Percentiles rank a stretch among this genome's conserved stretches.
These are phyloP conservation scores for Candida oleophila DNA, from an alignment of 805 yeast species.

Conservation along the genomic window DNA sequence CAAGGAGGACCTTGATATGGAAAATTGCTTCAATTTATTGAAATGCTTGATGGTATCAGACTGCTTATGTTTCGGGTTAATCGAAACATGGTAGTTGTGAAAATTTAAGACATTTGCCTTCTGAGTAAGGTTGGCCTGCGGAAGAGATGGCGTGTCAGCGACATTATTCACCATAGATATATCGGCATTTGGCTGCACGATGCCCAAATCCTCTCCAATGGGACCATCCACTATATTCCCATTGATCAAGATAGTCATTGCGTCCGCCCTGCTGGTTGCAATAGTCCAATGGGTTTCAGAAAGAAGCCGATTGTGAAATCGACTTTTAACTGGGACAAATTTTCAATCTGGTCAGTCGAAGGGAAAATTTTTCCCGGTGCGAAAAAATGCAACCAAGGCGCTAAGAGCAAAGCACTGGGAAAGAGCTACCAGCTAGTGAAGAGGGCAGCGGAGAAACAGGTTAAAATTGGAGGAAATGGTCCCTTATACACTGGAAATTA, in stretches of 20 bases:
- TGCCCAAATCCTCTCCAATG: not conserved
- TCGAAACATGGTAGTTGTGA: constrained; percentile 16
- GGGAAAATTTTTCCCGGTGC: not conserved
- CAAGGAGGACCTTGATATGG: constrained; percentile 15
- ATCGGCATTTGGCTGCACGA: not conserved
- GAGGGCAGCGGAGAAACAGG: not conserved
- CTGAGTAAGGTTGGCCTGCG: constrained; percentile 10
- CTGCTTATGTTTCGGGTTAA: constrained; percentile 19
- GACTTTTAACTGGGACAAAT: constrained; percentile 7
- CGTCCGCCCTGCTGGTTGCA: not conserved
- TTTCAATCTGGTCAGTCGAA: not conserved
- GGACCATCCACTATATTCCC: not conserved
- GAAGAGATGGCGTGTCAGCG: not conserved
- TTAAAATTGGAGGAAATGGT: too few relatives aligned
- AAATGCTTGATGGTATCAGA: constrained; percentile 18
- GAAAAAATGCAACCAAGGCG: not conserved
- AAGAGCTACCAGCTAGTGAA: too few relatives aligned
- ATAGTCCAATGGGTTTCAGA: too few relatives aligned
- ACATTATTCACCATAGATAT: not conserved
- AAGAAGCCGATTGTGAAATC: constrained; percentile 1
- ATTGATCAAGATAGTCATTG: not conserved
- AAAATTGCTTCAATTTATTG: constrained; percentile 9
- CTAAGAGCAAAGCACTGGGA: not conserved
- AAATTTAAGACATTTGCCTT: constrained; percentile 17
- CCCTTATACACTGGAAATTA: too few relatives aligned